Base-by-base conservation (phyloP, 345 rosid species). In the Gossypium australe region DNA sequence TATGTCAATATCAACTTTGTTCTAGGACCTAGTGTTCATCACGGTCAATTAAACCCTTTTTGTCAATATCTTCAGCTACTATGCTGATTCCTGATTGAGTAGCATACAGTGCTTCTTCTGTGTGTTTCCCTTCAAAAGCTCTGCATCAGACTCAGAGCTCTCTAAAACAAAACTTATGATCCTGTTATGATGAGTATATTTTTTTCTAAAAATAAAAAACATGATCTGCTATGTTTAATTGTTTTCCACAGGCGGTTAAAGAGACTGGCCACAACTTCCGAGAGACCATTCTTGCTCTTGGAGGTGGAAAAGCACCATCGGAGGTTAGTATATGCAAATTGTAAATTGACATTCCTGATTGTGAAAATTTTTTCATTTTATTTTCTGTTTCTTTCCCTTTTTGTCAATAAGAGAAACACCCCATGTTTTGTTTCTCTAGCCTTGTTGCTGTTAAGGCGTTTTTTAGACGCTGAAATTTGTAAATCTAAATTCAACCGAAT, bases 261-360 rank as follows among this genome's bases (percentile, higher is more conserved):
- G 92, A 90, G 77, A 90, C 93, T 3, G 97, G 96, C 44, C 76
- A 63, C 68, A 90, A 79, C 82, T 94, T 94, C 86, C 81, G 94
- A 27, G 88, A 94, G 80, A 94, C 98, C 49, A 76, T 94, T 76
- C 96, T 94, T 68, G 97, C 96, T 53, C 93, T 92, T 67, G 98
- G 98, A 70, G 98, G 98, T 71, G 98, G 96, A 66, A 94, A 90
- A 78, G 88, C 94, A 0, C 96, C 98, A 71, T 76, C 88, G 9
- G 83, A 90, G 90, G 97, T 94, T 73, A 83, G 81, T 43, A 5
- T 44, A 55, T 48, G 9, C 43, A 67, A 75, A 20, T 65, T 60
- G 17, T 16, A 49, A 43, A 49, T 49, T 17, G 6, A 16, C 43
- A 25, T 14, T 25, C 58, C 5, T 45, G 48, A 22, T 47, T 3